Evolutionary conservation across 176 grass and related monocot genomes (phyloP), one percentile per base, ranked within the genome.

Genomic region (Carex cristatella): DNA sequence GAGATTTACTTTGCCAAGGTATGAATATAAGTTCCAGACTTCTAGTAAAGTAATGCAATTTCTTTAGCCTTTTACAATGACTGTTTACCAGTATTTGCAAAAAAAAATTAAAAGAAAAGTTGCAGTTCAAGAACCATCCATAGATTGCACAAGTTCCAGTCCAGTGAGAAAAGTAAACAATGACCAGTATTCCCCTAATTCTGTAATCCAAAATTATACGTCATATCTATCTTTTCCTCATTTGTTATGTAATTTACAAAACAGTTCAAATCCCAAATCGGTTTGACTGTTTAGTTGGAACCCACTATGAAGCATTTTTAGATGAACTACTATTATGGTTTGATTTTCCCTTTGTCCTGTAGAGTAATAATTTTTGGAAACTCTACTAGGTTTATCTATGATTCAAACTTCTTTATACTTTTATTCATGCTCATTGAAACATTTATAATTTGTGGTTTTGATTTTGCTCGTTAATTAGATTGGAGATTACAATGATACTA

Each of bases 1-100:
- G 90, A 93, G 75, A 79, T 98, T 57, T 93, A 90, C 72, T 87
- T 98, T 75, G 83, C 89, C 16, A 94, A 94, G 92, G 95, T 90
- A 91, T 54, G 51, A 44, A 62, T 69, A 62, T 69, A 51, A 10
- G n/a, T 54, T 65, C 15, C 19, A 40, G 33, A 35, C 33, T 35
- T 35, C 33, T 35, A 3, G 23, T 46, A 23, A 71, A 65, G 2
- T 83, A 32, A 58, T 65, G 27, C 37, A 40, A 38, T 23, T 42
- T 28, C 5, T 42, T 70, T 44, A 8, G 35, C 5, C 81, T 77
- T 49, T 7, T 64, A 8, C 35, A 68, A 55, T 30, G 70, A 79
- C 18, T 18, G 31, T 73, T 73, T 73, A 73, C 18, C 42, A 51
- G 42, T 70, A 73, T 49, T 73, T 23, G n/a, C 38, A 48, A 35